phyloP scores from a whole-genome alignment of 2,329 filamentous ascomycete species.

The Xylaria polymorpha region DNA sequence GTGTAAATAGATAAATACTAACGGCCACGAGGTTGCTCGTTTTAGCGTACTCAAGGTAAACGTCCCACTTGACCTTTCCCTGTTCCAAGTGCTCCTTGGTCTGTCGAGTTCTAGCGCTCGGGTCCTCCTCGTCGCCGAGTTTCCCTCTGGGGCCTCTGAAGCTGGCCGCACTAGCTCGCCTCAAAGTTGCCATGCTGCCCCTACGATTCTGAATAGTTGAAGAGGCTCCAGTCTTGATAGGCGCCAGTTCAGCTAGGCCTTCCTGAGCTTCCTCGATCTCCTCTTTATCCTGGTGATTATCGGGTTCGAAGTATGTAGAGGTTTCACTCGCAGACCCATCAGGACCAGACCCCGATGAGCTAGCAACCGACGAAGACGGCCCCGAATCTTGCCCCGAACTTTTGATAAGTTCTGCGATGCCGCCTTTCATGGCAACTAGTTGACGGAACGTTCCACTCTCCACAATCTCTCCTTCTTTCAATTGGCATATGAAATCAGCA shows the following conservation, averaged over 20 bases:
- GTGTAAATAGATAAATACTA: constrained; percentile 77
- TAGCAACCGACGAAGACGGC: constrained; percentile 52
- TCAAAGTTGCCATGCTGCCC: constrained; percentile 82
- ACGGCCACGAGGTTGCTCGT: constrained; percentile 92
- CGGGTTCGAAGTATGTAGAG: constrained; percentile 66
- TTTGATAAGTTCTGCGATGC: constrained; percentile 85
- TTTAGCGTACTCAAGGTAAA: constrained; percentile 94
- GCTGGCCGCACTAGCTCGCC: constrained; percentile 90
- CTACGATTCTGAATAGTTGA: constrained; percentile 66
- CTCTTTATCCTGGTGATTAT: constrained; percentile 67
- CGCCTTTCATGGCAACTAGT: constrained; percentile 91
- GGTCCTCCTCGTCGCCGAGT: constrained; percentile 83
- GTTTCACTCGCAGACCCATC: constrained; percentile 65
- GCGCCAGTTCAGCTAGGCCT: constrained; percentile 77
- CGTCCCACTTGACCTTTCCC: constrained; percentile 97
- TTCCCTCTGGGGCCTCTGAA: constrained; percentile 89
- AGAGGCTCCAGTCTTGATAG: constrained; percentile 70
- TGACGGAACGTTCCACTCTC: constrained; percentile 93
- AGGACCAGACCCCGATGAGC: constrained; percentile 50
- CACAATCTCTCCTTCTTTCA: constrained; percentile 83
- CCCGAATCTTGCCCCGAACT: constrained; percentile 72
- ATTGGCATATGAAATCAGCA: constrained; percentile 86
- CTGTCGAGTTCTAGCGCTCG: constrained; percentile 81
- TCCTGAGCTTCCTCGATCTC: constrained; percentile 84
- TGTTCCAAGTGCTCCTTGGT: constrained; percentile 90